Conservation (phyloP, 345 rosid genomes). For the Reutealis trisperma region DNA sequence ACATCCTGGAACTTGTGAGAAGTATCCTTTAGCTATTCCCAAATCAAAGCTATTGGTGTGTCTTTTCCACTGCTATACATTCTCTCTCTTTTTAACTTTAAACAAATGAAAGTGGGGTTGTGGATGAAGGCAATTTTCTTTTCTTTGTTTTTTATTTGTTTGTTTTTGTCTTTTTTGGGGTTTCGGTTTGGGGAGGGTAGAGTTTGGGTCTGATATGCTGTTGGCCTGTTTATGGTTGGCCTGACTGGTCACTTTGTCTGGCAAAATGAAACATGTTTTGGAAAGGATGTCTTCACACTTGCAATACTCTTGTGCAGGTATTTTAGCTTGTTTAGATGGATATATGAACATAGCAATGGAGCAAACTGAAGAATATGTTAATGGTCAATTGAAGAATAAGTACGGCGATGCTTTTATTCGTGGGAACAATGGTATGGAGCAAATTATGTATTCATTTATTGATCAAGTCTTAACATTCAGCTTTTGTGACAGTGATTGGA, state of each 20-base stretch:
- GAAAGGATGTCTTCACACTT: background rate
- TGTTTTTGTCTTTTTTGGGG: background rate
- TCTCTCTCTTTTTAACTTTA: background rate
- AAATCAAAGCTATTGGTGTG: background rate
- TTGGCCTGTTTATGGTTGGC: background rate
- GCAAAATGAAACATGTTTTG: background rate
- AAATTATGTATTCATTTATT: background rate
- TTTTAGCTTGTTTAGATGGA: constrained; percentile 86
- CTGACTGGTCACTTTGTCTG: background rate
- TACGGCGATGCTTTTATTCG: constrained; percentile 96
- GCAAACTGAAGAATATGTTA: constrained; percentile 90
- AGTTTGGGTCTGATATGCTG: background rate
- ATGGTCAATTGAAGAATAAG: constrained; percentile 92
- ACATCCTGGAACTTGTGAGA: background rate
- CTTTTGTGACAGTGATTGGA: background rate
- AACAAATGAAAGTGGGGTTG: background rate
- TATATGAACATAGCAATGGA: constrained; percentile 99
- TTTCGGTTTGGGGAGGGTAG: background rate
- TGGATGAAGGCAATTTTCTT: background rate
- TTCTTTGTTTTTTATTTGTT: background rate
- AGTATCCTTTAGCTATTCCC: background rate
- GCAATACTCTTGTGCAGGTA: constrained; percentile 46
- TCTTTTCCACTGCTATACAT: background rate
- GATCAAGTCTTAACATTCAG: background rate
- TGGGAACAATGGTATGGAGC: constrained; percentile 73